Evolutionary conservation across 495 filamentous ascomycete genomes (phyloP), one percentile per base, ranked within the genome.

Genomic region (Bacidia rubella): DNA sequence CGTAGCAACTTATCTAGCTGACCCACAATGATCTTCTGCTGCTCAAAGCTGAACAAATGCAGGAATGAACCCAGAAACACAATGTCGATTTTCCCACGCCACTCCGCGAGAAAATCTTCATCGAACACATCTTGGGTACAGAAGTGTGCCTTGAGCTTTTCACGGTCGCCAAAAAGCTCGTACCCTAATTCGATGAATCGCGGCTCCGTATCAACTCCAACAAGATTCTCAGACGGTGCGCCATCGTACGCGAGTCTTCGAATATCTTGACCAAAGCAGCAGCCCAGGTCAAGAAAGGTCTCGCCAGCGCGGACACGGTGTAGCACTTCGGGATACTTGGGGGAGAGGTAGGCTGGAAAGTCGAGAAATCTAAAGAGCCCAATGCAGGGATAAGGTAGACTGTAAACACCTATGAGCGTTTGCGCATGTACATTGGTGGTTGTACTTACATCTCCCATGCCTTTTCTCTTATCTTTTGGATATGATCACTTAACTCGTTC

Each of bases 1-100:
- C 44, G 24, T 22, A 39, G 17, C 17, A 53, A 7, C 24, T 15
- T 12, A 5, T 22, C 17, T 2, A 82, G 60, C 19, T 53, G 56
- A 0, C 71, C 59, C 2, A 81, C 60, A 3, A 74, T 57, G 0
- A 56, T 27, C 3, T 76, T 59, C 55, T 84, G 81, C 11, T 73
- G 60, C 1, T 73, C 68, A 56, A 66, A 76, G 21, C 52, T 54
- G 51, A 79, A 85, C 11, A 84, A 65, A 49, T 84, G 80, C 44
- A 85, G 74, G 57, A 85, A 78, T 0, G 70, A 71, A 1, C 65
- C 64, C 0, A 73, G 69, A 53, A 77, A 72, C 35, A 81, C 56
- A 27, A 84, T 76, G 51, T 82, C 73, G 1, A 84, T 58, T 38
- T 66, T 63, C 3, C 70, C 70, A 3, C 64, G 54, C 22, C 80